Evolutionary conservation across 495 filamentous ascomycete genomes (phyloP), one percentile per base, ranked within the genome.

Genomic region (Trichocladium uniseriatum): DNA sequence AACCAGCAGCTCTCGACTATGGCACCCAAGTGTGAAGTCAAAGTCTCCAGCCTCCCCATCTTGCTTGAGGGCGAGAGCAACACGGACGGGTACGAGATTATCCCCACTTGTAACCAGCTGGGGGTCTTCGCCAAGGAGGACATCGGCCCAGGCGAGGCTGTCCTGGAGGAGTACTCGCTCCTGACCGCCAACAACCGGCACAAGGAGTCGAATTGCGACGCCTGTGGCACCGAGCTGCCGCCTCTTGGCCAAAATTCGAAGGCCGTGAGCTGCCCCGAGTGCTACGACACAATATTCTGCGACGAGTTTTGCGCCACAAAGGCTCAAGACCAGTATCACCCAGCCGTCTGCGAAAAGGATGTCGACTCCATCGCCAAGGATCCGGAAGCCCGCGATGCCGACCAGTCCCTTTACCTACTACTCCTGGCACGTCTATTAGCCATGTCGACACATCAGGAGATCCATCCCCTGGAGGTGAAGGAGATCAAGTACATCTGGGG

Each of bases 401-500:
- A 83, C 15, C 82, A 85, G 52, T 78, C 83, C 6, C 75, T 97
- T 3, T 92, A 97, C 61, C 76, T 89, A 5, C 69, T 91, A 5
- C 79, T 94, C 0, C 69, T 92, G 6, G 78, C 79, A 14, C 87
- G 94, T 5, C 74, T 87, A 0, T 68, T 97, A 18, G 89, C 92
- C 36, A 87, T 96, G 78, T 78, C 92, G 0, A 75, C 82, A 24
- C 88, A 87, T n/a, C 86, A 90, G 61, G 76, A 81, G 16, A 63
- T 77, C 5, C 87, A 98, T 57, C 87, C 94, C 1, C 76, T 97
- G 13, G 84, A 92, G 1, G 76, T 97, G 0, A 74, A 76, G 0
- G 86, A 94, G 57, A 76, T 92, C 27, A 91, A 90, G 58, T 95
- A 89, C 66, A 90, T 96, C 50, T 97, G 94, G 83, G 94, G 90